These are phyloP conservation scores for Arabidopsis thaliana DNA, from an alignment of 345 rosid species.

Conservation along the genomic window TAIR10.1 NC_003074.8:17760501-17761000, in stretches of 20 bases:
- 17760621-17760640: constrained; percentile 78
- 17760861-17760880: constrained; percentile 24
- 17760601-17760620: constrained; percentile 77
- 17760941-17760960: constrained; percentile 42
- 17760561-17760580: too few relatives aligned
- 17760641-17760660: constrained; percentile 93
- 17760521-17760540: background rate
- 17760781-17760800: too few relatives aligned
- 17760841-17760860: constrained; percentile 38
- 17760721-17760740: constrained; percentile 49
- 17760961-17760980: constrained; percentile 25
- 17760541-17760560: too few relatives aligned
- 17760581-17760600: constrained; percentile 71
- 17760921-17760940: constrained; percentile 44
- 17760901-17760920: constrained; percentile 48
- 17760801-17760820: constrained; percentile 11
- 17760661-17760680: constrained; percentile 78
- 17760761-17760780: background rate
- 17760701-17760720: constrained; percentile 29
- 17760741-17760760: background rate
- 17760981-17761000: constrained; percentile 33
- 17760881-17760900: constrained; percentile 41
- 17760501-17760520: background rate
- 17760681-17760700: constrained; percentile 34
- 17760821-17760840: constrained; percentile 37